phyloP scores from a whole-genome alignment of 768 basidiomycete species.

The Mycena leptocephala region DNA sequence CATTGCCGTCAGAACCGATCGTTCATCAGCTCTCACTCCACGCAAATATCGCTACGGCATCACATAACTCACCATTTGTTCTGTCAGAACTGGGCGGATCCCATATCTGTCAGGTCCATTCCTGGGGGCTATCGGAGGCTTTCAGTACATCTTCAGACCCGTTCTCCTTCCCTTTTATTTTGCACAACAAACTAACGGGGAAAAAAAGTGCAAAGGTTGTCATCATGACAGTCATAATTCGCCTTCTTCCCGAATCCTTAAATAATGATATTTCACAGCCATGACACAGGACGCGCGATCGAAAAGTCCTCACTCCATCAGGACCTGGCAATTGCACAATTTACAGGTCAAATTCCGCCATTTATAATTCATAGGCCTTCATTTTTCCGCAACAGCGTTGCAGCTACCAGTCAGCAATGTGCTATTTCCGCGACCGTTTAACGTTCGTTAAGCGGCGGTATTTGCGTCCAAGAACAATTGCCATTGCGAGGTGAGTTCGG shows the following conservation, averaged over 20 bases:
- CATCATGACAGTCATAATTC: too few relatives aligned
- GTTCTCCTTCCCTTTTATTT: slow-evolving; percentile 9
- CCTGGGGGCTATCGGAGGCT: slow-evolving; percentile 1
- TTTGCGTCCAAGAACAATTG: too few relatives aligned
- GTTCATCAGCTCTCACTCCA: slow-evolving; percentile 1
- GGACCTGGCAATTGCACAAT: slow-evolving; percentile 12
- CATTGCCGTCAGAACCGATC: too few relatives aligned
- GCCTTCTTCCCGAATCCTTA: too few relatives aligned
- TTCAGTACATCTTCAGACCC: slow-evolving; percentile 6
- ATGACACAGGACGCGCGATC: not conserved
- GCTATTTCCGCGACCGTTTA: too few relatives aligned
- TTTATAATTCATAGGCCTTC: slow-evolving; percentile 7
- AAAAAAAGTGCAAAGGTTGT: slow-evolving; percentile 2
- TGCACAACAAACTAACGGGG: not conserved
- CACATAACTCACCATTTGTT: slow-evolving; percentile 1
- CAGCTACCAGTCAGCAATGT: slow-evolving; percentile 7
- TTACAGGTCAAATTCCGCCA: slow-evolving; percentile 11
- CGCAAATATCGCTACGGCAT: not conserved
- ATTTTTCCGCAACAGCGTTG: slow-evolving; percentile 13
- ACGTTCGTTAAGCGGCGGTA: too few relatives aligned
- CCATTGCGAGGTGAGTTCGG: too few relatives aligned
- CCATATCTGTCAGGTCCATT: too few relatives aligned
- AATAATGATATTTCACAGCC: too few relatives aligned
- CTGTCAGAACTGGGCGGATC: slow-evolving; percentile 3
- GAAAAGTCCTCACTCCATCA: slow-evolving; percentile 5